Evolutionary conservation across 495 filamentous ascomycete genomes (phyloP).

Genomic region (Hypoxylon rickii): DNA sequence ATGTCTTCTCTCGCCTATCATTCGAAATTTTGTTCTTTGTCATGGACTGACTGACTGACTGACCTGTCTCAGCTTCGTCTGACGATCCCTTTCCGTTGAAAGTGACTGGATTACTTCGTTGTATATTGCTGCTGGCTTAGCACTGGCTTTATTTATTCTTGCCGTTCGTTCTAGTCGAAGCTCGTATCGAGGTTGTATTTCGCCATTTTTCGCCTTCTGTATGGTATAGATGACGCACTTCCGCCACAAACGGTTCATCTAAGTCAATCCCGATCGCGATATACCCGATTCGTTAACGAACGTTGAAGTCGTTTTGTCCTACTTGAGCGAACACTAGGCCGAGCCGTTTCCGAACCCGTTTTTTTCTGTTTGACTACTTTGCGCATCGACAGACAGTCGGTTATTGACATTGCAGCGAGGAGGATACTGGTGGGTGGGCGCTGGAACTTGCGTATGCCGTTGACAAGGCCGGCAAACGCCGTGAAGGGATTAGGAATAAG

Average conservation of each 20-base stretch:
- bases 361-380: constrained; percentile 18
- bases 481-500: constrained; percentile 29
- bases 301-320: constrained; percentile 23
- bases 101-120: constrained; percentile 28
- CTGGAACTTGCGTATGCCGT: constrained; percentile 36
- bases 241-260: constrained; percentile 40
- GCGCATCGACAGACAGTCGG: constrained; percentile 23
- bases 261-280: constrained; percentile 34
- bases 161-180: constrained; percentile 29
- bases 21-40: too few relatives aligned
- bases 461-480: constrained; percentile 23
- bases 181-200: constrained; percentile 34
- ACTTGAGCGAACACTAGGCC: constrained; percentile 23
- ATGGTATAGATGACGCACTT: constrained; percentile 42
- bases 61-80: constrained; percentile 7
- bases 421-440: constrained; percentile 14
- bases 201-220: constrained; percentile 38
- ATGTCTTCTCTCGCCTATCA: too few relatives aligned
- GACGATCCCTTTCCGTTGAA: constrained; percentile 15
- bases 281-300: constrained; percentile 32
- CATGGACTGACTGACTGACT: constrained; percentile 21
- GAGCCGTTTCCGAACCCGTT: constrained; percentile 17
- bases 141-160: constrained; percentile 23
- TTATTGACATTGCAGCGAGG: constrained; percentile 27
- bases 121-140: constrained; percentile 8